phyloP scores from a whole-genome alignment of 139 green algal genomes.

The Pseudopediastrum boryanum region DNA sequence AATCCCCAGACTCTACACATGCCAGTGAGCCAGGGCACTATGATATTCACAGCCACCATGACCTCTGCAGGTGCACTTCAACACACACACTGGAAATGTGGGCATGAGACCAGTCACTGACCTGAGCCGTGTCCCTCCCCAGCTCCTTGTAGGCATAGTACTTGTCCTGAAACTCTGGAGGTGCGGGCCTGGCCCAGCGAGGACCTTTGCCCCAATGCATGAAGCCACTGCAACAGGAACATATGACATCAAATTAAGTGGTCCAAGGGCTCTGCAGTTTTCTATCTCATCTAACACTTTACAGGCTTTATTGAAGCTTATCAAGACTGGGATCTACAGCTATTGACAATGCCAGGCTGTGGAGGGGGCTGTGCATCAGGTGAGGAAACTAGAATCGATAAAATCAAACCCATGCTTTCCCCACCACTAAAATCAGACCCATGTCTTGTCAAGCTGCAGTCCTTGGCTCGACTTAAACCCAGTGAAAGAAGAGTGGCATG shows the following conservation, averaged over 20 bases:
- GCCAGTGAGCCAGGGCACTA: background rate
- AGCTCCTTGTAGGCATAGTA: slow-evolving; percentile 21
- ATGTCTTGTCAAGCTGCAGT: too few relatives aligned
- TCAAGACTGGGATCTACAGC: background rate
- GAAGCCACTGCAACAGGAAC: slow-evolving; percentile 28
- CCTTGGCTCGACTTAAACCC: too few relatives aligned
- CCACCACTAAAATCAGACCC: too few relatives aligned
- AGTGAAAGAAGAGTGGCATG: too few relatives aligned
- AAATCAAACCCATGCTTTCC: too few relatives aligned
- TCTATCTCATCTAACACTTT: too few relatives aligned
- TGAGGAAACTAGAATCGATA: background rate
- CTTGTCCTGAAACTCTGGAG: slow-evolving; percentile 13
- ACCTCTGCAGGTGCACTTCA: slow-evolving; percentile 1
- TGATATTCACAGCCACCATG: background rate
- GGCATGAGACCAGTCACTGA: background rate
- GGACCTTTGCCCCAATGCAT: slow-evolving; percentile 21
- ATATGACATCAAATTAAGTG: background rate
- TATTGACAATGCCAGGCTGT: background rate
- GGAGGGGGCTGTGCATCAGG: background rate
- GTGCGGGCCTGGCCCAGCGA: slow-evolving; percentile 28
- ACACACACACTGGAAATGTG: background rate
- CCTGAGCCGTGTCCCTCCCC: slow-evolving; percentile 16
- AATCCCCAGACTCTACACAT: background rate
- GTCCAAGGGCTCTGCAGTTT: background rate
- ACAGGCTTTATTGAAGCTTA: background rate